These are phyloP conservation scores for Diaporthe sp. DNA, from an alignment of 2,329 filamentous ascomycete genomes.

Conservation along the genomic window DNA sequence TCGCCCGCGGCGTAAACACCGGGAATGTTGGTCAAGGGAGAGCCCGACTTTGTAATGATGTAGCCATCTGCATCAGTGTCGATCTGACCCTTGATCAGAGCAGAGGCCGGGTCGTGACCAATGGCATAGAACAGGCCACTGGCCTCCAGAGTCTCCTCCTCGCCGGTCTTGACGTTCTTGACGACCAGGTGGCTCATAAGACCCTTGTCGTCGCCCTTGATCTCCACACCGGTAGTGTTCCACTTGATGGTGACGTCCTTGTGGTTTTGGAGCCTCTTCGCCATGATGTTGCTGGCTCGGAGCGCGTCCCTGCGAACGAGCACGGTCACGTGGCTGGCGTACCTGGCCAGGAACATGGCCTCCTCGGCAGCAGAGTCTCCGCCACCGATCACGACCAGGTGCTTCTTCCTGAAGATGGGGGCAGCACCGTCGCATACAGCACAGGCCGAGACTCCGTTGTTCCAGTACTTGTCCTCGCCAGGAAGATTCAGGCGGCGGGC, in stretches of 20 bases:
- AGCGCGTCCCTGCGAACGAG: slow-evolving; percentile 90
- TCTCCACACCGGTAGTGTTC: slow-evolving; percentile 85
- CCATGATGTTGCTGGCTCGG: slow-evolving; percentile 92
- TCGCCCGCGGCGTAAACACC: slow-evolving; percentile 98
- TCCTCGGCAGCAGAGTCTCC: slow-evolving; percentile 98
- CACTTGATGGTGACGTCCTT: slow-evolving; percentile 93
- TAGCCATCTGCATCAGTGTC: slow-evolving; percentile 93
- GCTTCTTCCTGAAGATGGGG: slow-evolving; percentile 97
- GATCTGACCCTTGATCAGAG: slow-evolving; percentile 91
- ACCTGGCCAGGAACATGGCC: slow-evolving; percentile 97
- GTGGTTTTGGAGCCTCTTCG: slow-evolving; percentile 83
- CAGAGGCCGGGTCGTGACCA: slow-evolving; percentile 93
- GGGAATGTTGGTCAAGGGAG: slow-evolving; percentile 86
- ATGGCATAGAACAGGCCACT: slow-evolving; percentile 98
- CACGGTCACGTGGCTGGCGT: slow-evolving; percentile 94
- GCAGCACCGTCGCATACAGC: slow-evolving; percentile 98
- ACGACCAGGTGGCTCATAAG: slow-evolving; percentile 91
- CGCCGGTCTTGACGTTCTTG: slow-evolving; percentile 81
- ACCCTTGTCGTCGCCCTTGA: slow-evolving; percentile 86
- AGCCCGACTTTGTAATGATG: slow-evolving; percentile 89
- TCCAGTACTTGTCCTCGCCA: slow-evolving; percentile 97
- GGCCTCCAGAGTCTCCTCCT: slow-evolving; percentile 86
- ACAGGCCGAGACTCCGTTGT: slow-evolving; percentile 95
- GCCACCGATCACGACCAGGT: slow-evolving; percentile 93
- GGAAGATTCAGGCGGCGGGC: slow-evolving; percentile 85